Base-by-base conservation (phyloP, 805 yeast species). In the Wickerhamiella dianesei region DNA sequence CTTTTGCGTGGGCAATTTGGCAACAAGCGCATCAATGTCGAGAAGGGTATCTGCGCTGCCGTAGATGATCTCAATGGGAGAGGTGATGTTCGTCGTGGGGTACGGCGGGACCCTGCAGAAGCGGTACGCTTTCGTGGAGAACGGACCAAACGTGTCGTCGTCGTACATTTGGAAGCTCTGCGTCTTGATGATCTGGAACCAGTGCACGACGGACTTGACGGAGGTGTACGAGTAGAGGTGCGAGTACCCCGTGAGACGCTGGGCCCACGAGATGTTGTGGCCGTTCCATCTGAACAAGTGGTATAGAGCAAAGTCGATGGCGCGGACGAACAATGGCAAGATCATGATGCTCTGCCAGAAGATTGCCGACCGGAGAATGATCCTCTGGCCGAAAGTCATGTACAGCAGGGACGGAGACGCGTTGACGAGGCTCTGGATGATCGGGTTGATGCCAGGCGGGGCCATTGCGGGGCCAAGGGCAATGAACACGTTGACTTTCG, bases 391-490 rank as follows among this genome's bases (percentile, higher is more conserved):
- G 61, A 88, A 88, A 37, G 86, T 62, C 29, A 77, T 61, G 59
- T 71, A 83, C 57, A 88, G 66, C 37, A 86, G 62, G 45, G 76
- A 69, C 1, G 96, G 96, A 2, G 87, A 78, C 1, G 92, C 74
- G 53, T 81, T 75, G 50, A 84, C 75, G 42, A 89, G 67, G 0
- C 82, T 72, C 58, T 84, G 89, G 18, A 84, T 79, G 40, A 89
- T 66, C 52, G 88, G 83, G 51, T 79, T 77, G 37, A 88, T 68
- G 1, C 94, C 92, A 40, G 78, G 80, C 0, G 97, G 97, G 0
- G 94, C 81, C 73, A 89, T 81, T 1, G 96, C 96, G 0, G 97
- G 97, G 0, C 95, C 84, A 53, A 88, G 74, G 1, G 95, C 96
- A 48, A 88, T 76, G 52, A 88, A 80, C 44, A 62, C 63, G 14